Conservation (phyloP, 2,329 filamentous ascomycete genomes). For the Lizonia empirigonia region DNA sequence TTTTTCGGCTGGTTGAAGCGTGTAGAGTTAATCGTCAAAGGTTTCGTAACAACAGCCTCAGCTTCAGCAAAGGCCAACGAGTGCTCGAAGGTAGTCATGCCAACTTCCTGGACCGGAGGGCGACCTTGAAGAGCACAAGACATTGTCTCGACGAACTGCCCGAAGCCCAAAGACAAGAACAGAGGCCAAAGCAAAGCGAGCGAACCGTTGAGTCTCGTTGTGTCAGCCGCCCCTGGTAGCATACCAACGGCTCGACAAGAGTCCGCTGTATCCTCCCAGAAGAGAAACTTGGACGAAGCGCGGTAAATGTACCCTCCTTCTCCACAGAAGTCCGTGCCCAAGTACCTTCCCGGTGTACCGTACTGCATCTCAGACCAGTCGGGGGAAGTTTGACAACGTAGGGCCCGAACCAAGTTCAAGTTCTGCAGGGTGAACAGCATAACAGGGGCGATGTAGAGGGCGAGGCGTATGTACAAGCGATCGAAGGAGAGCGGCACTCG, state of each 20-base stretch:
- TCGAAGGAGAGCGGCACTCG: slow-evolving; percentile 76
- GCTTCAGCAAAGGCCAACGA: slow-evolving; percentile 95
- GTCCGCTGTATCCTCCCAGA: slow-evolving; percentile 73
- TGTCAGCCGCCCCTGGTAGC: slow-evolving; percentile 59
- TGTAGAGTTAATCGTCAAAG: slow-evolving; percentile 74
- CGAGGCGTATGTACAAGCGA: slow-evolving; percentile 61
- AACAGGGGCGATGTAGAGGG: slow-evolving; percentile 41
- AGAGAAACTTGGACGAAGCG: slow-evolving; percentile 72
- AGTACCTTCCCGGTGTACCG: slow-evolving; percentile 49
- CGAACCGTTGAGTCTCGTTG: slow-evolving; percentile 71
- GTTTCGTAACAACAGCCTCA: slow-evolving; percentile 82
- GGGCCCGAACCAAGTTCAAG: slow-evolving; percentile 74
- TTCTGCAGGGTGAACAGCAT: slow-evolving; percentile 62
- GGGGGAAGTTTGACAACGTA: slow-evolving; percentile 82
- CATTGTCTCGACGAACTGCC: slow-evolving; percentile 87
- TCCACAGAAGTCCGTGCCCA: slow-evolving; percentile 57
- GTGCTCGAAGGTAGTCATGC: slow-evolving; percentile 96
- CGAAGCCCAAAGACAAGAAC: slow-evolving; percentile 70
- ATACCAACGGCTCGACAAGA: slow-evolving; percentile 80
- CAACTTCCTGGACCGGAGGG: slow-evolving; percentile 79
- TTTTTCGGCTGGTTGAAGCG: slow-evolving; percentile 49
- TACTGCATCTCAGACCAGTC: slow-evolving; percentile 55
- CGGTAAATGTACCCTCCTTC: slow-evolving; percentile 73
- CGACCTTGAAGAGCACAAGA: slow-evolving; percentile 87
- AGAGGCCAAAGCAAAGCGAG: slow-evolving; percentile 77